Evolutionary conservation across 2,329 filamentous ascomycete genomes (phyloP).

Genomic region (Cladophialophora yegresii): DNA sequence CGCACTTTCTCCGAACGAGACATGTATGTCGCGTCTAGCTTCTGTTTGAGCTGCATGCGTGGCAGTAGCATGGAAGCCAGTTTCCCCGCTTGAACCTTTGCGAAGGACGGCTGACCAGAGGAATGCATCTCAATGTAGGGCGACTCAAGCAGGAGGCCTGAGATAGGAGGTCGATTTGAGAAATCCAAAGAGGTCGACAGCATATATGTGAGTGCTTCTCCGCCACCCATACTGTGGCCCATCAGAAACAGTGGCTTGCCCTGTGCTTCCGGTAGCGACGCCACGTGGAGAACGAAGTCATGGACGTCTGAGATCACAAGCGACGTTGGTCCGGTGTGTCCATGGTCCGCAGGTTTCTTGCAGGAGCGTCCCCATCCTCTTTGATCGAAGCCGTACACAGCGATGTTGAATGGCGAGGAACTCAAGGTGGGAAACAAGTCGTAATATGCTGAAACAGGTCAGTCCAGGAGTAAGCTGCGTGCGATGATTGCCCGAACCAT

Average conservation of each 20-base stretch:
- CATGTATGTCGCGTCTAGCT: conserved; percentile 65
- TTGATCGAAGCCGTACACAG: conserved; percentile 79
- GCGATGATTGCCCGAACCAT: conserved; percentile 20
- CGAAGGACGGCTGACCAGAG: conserved; percentile 61
- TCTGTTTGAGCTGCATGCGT: conserved; percentile 64
- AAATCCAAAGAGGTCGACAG: conserved; percentile 42
- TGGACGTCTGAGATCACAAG: conserved; percentile 76
- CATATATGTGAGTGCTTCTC: conserved; percentile 66
- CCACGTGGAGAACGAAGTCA: conserved; percentile 65
- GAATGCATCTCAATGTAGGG: conserved; percentile 76
- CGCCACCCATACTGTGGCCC: conserved; percentile 91
- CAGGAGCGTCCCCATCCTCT: conserved; percentile 82
- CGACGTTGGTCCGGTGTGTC: conserved; percentile 71
- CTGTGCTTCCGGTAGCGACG: conserved; percentile 43
- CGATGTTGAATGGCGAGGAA: conserved; percentile 63
- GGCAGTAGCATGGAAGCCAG: conserved; percentile 70
- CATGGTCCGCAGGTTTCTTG: conserved; percentile 54
- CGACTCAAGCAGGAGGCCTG: conserved; percentile 74
- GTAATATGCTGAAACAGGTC: conserved; percentile 59
- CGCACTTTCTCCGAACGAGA: conserved; percentile 67
- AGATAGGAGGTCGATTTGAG: conserved; percentile 60
- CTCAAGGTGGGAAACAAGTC: conserved; percentile 72
- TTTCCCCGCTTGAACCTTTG: conserved; percentile 67
- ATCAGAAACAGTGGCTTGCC: conserved; percentile 72
- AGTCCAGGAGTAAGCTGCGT: conserved; percentile 8